phyloP scores from a whole-genome alignment of 768 basidiomycete species.

The Suillus decipiens region DNA sequence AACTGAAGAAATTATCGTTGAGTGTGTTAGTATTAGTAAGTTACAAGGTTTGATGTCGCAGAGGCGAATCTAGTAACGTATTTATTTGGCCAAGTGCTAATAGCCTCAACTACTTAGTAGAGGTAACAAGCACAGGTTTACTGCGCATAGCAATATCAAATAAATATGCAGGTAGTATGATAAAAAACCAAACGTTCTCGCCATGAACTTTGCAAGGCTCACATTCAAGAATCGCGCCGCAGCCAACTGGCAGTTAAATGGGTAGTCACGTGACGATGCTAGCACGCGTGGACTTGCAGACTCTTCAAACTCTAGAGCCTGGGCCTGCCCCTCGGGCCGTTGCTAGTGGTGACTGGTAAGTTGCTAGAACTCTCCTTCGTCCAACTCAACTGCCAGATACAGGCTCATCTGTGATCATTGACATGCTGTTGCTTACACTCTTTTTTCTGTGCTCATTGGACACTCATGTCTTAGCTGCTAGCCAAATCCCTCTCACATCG shows the following conservation, averaged over 20 bases:
- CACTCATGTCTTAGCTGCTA: slow-evolving; percentile 7
- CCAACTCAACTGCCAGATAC: not conserved
- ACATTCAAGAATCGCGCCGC: not conserved
- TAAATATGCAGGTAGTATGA: not conserved
- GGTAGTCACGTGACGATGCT: too few species aligned
- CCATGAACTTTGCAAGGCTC: not conserved
- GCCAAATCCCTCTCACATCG: slow-evolving; percentile 17
- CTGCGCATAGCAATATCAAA: not conserved
- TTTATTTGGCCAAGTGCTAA: not conserved
- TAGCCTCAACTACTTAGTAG: not conserved
- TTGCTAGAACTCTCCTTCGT: not conserved
- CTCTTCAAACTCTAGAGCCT: too few species aligned
- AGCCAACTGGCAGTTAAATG: too few species aligned
- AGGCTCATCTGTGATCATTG: not conserved
- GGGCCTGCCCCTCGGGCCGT: not conserved
- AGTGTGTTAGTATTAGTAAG: not conserved
- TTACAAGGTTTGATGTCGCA: not conserved
- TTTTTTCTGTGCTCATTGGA: not conserved
- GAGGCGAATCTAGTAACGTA: not conserved
- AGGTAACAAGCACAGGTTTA: not conserved
- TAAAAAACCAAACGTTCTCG: not conserved
- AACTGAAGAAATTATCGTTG: not conserved
- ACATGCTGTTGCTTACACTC: not conserved
- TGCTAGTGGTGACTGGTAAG: not conserved
- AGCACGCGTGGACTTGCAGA: too few species aligned